Evolutionary conservation across 768 basidiomycete genomes (phyloP), one percentile per base, ranked within the genome.

Genomic region (Pilatotrama ljubarskyi): DNA sequence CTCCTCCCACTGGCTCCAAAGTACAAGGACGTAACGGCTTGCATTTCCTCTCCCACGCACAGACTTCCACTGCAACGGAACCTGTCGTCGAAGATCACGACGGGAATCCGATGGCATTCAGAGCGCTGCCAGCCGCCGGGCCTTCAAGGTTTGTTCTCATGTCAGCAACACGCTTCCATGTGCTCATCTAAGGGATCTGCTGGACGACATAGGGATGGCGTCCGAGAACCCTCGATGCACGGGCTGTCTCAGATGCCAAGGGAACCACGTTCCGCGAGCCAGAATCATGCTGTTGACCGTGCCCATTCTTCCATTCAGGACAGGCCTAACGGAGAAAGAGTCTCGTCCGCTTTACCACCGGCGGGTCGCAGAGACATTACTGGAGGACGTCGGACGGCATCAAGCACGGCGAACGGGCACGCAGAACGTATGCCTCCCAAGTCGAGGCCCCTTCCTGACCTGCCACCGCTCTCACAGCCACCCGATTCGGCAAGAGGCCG

Each of bases 391-490:
- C 37, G 11, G 24, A 8, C 17, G 20, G 18, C 35, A 6, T 32
- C 22, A 24, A 25, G n/a, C n/a, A n/a, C n/a, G n/a, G n/a, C n/a
- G n/a, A n/a, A n/a, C n/a, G n/a, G n/a, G n/a, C n/a, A 29, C 25
- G 38, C 38, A 25, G 40, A 13, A 5, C 25, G 22, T 20, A 25
- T 22, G 13, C 7, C 17, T 11, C n/a, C 22, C 13, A n/a, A 41
- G 18, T n/a, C 52, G n/a, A 18, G 40, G 29, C 49, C 61, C 1
- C 57, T 62, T 52, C 55, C 51, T 6, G 51, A 52, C 17, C 37
- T 57, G 5, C 55, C 51, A 53, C 43, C 61, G 32, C 55, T 53
- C 36, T 62, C 61, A 52, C 61, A 46, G 51, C 55, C 55, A 62
- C 51, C 24, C 11, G 20, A 20, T 2, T 46, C 54, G 15, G 40